Evolutionary conservation across 2,329 filamentous ascomycete species (phyloP).

Genomic region (Aspergillus sojae): DNA sequence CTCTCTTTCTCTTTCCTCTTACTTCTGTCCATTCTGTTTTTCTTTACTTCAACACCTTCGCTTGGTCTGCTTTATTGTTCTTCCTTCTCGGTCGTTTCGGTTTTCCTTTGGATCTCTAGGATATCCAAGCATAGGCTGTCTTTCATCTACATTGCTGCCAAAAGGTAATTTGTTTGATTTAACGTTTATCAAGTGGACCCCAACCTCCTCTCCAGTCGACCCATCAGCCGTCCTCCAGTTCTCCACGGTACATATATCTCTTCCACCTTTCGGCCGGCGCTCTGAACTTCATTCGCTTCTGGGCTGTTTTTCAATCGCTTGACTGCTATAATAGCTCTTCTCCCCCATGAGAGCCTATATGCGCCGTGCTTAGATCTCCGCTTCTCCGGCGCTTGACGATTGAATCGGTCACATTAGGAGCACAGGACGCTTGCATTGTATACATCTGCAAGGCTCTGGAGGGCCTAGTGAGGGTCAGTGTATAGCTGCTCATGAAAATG

Average conservation of each 20-base stretch:
- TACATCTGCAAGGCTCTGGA: not conserved
- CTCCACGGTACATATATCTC: conserved; percentile 1
- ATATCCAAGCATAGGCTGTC: not conserved
- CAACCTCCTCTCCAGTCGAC: conserved; percentile 4
- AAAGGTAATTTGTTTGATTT: not conserved
- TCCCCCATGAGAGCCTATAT: not conserved
- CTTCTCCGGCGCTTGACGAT: not conserved
- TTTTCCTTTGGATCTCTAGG: not conserved
- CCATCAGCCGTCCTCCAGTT: conserved; percentile 5
- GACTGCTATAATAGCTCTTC: not conserved
- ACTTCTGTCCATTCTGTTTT: not conserved
- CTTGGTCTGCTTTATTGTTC: not conserved
- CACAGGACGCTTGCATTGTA: too few species aligned
- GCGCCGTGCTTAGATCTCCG: not conserved
- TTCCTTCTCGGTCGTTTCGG: not conserved
- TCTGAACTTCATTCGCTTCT: not conserved
- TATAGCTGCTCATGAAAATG: conserved; percentile 23
- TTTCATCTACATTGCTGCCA: not conserved
- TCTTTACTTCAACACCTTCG: conserved; percentile 1
- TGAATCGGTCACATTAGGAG: not conserved
- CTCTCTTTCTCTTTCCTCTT: not conserved
- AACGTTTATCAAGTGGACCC: conserved; percentile 11
- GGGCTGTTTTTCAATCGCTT: not conserved
- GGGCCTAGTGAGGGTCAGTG: not conserved
- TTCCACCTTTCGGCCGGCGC: not conserved